Percentiles rank a stretch among this genome's conserved stretches.
Evolutionary conservation across 1,139 yeast genomes (phyloP).

Genomic region (Sugiyamaella novakii): DNA sequence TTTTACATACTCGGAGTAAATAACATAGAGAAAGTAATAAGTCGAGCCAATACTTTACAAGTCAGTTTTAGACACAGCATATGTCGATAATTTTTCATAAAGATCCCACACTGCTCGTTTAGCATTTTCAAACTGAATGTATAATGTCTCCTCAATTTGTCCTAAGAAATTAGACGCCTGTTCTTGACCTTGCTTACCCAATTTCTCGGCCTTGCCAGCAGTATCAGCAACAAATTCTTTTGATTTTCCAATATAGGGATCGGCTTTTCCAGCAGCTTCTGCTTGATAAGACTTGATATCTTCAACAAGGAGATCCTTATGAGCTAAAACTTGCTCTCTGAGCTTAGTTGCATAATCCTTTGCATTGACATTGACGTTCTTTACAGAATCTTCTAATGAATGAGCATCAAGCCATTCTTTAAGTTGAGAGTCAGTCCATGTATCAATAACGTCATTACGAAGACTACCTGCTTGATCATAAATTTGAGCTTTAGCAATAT

Average conservation of each 20-base stretch:
- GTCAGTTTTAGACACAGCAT: slow-evolving; percentile 6
- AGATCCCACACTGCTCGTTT: background rate
- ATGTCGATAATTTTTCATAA: slow-evolving; percentile 4
- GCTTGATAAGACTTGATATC: slow-evolving; percentile 30
- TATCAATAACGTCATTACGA: slow-evolving; percentile 50
- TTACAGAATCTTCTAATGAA: slow-evolving; percentile 45
- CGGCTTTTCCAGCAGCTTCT: slow-evolving; percentile 31
- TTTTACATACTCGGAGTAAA: background rate
- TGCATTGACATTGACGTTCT: slow-evolving; percentile 25
- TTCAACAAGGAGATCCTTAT: slow-evolving; percentile 36
- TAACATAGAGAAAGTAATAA: background rate
- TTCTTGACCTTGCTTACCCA: slow-evolving; percentile 11
- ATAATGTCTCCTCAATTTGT: slow-evolving; percentile 5
- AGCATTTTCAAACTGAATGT: slow-evolving; percentile 7
- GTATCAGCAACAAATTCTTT: slow-evolving; percentile 28
- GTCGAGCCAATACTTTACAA: slow-evolving; percentile 1
- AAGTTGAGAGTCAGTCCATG: slow-evolving; percentile 52
- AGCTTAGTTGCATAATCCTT: slow-evolving; percentile 43
- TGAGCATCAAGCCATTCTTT: slow-evolving; percentile 53
- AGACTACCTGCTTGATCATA: slow-evolving; percentile 50
- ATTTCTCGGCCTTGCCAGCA: slow-evolving; percentile 18
- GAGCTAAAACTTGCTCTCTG: slow-evolving; percentile 44
- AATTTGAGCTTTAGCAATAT: slow-evolving; percentile 47
- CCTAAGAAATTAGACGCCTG: slow-evolving; percentile 3
- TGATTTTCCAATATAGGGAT: slow-evolving; percentile 32